Conservation (phyloP, 495 filamentous ascomycete genomes). For the Aspergillus heteromorphus region DNA sequence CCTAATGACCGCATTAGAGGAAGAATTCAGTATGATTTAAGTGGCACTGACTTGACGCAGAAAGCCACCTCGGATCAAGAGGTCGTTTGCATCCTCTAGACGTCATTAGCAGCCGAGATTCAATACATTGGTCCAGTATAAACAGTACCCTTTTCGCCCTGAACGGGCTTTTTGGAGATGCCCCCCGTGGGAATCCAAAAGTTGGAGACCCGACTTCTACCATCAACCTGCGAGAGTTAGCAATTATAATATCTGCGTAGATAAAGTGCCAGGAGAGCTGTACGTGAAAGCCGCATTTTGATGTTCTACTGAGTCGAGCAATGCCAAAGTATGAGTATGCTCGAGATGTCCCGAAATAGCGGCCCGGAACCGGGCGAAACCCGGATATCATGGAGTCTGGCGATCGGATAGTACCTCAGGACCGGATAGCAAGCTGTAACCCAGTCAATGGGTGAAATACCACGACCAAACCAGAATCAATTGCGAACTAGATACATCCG, state of each 20-base stretch:
- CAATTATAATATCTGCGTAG: not conserved
- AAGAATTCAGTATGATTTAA: not conserved
- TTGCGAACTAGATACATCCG: not conserved
- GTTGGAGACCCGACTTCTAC: conserved; percentile 58
- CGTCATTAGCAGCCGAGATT: not conserved
- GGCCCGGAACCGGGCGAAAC: conserved; percentile 22
- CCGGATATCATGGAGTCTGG: conserved; percentile 20
- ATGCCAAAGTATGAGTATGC: conserved; percentile 17
- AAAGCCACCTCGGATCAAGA: conserved; percentile 73
- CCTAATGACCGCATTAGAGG: conserved; percentile 37
- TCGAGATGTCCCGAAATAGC: conserved; percentile 15
- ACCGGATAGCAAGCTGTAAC: not conserved
- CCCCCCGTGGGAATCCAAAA: conserved; percentile 76
- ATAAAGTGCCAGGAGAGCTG: too few relatives aligned
- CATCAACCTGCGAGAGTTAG: conserved; percentile 41
- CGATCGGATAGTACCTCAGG: not conserved
- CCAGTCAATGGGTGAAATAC: not conserved
- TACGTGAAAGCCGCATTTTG: conserved; percentile 16
- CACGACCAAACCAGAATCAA: not conserved
- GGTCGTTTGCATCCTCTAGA: conserved; percentile 62
- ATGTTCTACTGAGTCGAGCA: conserved; percentile 10
- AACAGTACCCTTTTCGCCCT: conserved; percentile 36
- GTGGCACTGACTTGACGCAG: conserved; percentile 58
- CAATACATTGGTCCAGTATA: not conserved
- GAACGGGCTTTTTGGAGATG: conserved; percentile 51